Conservation (phyloP, 1,284 basidiomycete genomes). For the Marasmius sp. region DNA sequence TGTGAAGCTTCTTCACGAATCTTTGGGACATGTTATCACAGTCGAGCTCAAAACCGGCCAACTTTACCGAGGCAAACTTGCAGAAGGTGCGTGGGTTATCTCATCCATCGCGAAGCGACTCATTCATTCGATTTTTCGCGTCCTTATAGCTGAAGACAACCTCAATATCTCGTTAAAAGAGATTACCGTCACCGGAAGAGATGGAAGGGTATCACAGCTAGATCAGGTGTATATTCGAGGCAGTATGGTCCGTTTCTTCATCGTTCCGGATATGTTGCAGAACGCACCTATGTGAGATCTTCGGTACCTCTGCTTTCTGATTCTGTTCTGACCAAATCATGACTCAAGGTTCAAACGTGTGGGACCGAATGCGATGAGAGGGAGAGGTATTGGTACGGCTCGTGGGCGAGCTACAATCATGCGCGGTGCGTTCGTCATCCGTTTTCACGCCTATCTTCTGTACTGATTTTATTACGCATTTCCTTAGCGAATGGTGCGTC, state of each 20-base stretch:
- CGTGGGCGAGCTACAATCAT: conserved; percentile 96
- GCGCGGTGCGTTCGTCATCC: conserved; percentile 61
- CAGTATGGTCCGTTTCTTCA: conserved; percentile 97
- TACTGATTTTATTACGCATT: conserved; percentile 19
- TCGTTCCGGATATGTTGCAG: conserved; percentile 98
- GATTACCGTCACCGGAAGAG: conserved; percentile 96
- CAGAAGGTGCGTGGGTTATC: conserved; percentile 68
- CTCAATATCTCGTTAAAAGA: conserved; percentile 96
- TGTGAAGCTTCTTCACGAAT: conserved; percentile 91
- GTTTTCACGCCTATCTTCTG: conserved; percentile 8
- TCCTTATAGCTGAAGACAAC: conserved; percentile 88
- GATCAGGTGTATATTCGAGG: conserved; percentile 99
- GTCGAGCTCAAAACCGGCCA: conserved; percentile 98
- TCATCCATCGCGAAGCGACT: conserved; percentile 18
- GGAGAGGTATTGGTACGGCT: conserved; percentile 97
- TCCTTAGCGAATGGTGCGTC: conserved; percentile 60
- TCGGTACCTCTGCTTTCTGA: conserved; percentile 10
- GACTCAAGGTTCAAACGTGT: conserved; percentile 92
- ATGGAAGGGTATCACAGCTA: conserved; percentile 98
- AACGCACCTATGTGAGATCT: conserved; percentile 94
- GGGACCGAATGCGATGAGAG: conserved; percentile 97
- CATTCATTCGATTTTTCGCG: conserved; percentile 15
- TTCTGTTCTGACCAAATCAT: conserved; percentile 10
- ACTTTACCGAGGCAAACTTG: conserved; percentile 95
- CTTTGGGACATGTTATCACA: conserved; percentile 94